Conservation (phyloP, 768 basidiomycete species). For the Suillus bovinus region DNA sequence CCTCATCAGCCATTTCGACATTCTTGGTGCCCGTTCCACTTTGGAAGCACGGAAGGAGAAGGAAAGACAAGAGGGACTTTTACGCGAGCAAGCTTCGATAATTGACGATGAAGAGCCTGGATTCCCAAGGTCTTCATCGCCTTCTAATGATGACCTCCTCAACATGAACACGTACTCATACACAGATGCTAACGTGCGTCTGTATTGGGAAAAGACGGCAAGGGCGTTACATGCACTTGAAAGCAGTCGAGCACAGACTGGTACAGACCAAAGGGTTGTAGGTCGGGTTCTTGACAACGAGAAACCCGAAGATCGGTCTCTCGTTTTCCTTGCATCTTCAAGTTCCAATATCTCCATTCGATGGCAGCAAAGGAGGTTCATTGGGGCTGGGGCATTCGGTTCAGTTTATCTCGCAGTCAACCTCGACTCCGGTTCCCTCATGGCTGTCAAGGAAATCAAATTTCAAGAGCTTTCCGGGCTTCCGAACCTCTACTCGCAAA, state of each 20-base stretch:
- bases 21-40: constrained; percentile 89
- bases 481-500: constrained; percentile 87
- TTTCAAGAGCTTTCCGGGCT: constrained; percentile 91
- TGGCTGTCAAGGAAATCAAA: constrained; percentile 99
- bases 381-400: constrained; percentile 98
- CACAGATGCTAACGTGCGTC: constrained; percentile 63
- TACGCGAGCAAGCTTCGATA: constrained; percentile 54
- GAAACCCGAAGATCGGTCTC: constrained; percentile 89
- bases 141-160: constrained; percentile 37
- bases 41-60: constrained; percentile 88
- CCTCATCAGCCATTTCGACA: constrained; percentile 97
- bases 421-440: constrained; percentile 90
- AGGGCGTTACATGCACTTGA: constrained; percentile 67
- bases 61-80: constrained; percentile 71
- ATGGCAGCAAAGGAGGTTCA: constrained; percentile 98
- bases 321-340: constrained; percentile 94
- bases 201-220: constrained; percentile 74
- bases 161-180: constrained; percentile 40
- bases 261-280: constrained; percentile 70
- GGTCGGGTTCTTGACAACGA: constrained; percentile 95
- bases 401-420: constrained; percentile 99
- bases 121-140: constrained; percentile 40
- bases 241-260: constrained; percentile 54
- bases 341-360: constrained; percentile 92
- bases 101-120: constrained; percentile 52